Evolutionary conservation across 2,329 filamentous ascomycete species (phyloP).

Genomic region (Apiospora sp.): DNA sequence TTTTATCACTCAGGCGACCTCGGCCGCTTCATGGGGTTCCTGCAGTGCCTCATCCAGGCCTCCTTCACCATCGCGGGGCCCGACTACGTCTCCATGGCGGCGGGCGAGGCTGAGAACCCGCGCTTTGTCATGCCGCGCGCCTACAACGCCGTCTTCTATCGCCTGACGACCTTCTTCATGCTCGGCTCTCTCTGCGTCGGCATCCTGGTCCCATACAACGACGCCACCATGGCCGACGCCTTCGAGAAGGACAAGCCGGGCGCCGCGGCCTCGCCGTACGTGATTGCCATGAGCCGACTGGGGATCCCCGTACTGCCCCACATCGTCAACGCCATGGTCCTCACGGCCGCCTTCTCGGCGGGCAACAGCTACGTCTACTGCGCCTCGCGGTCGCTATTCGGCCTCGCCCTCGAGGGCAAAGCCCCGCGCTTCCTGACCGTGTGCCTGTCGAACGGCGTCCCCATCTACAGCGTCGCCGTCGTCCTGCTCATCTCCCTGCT

Average conservation of each 20-base stretch:
- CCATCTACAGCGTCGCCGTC: slow-evolving; percentile 74
- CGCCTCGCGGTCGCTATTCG: slow-evolving; percentile 72
- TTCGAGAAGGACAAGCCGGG: slow-evolving; percentile 67
- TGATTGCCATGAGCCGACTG: slow-evolving; percentile 73
- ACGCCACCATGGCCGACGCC: slow-evolving; percentile 66
- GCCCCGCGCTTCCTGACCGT: slow-evolving; percentile 66
- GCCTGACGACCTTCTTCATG: slow-evolving; percentile 78
- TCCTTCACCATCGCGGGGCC: slow-evolving; percentile 71
- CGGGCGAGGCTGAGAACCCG: slow-evolving; percentile 76
- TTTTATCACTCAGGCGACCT: slow-evolving; percentile 69
- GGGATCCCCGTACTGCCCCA: slow-evolving; percentile 70
- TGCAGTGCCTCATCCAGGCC: slow-evolving; percentile 77
- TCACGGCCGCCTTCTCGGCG: slow-evolving; percentile 72
- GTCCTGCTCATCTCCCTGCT: slow-evolving; percentile 75
- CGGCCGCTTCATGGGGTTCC: slow-evolving; percentile 78
- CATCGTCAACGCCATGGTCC: slow-evolving; percentile 76
- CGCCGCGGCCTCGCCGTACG: slow-evolving; percentile 73
- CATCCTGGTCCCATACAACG: slow-evolving; percentile 75
- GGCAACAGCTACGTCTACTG: slow-evolving; percentile 76
- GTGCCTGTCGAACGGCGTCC: slow-evolving; percentile 72
- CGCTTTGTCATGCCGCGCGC: slow-evolving; percentile 74
- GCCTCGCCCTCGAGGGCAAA: slow-evolving; percentile 73
- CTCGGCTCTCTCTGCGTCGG: slow-evolving; percentile 77
- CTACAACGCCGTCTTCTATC: slow-evolving; percentile 82
- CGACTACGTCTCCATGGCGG: slow-evolving; percentile 67